A percentile compares a stretch with the other conserved stretches of the same genome.
Conservation (phyloP, 2,329 filamentous ascomycete genomes). For the Nothophoma quercina region DNA sequence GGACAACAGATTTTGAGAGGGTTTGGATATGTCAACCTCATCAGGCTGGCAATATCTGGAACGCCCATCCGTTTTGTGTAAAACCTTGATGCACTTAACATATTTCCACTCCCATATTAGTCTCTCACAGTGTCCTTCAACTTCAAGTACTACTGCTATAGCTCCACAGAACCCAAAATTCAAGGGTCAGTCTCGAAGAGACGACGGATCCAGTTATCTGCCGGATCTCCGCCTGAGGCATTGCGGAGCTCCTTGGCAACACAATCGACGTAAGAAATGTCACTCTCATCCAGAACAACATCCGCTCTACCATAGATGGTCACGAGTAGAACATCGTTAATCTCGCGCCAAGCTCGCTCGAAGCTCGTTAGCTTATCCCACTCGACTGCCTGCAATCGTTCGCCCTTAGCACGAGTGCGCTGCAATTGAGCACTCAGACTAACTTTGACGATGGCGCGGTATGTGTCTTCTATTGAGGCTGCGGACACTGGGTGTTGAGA, state of each 20-base stretch:
- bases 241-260: constrained; percentile 18
- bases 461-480: constrained; percentile 6
- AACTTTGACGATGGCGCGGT: constrained; percentile 17
- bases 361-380: constrained; percentile 11
- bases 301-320: constrained; percentile 28
- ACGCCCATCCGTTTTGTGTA: no score
- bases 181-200: background rate
- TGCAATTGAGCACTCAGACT: constrained; percentile 17
- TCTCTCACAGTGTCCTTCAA: no score
- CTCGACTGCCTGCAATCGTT: constrained; percentile 11
- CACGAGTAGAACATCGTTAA: constrained; percentile 22
- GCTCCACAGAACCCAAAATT: background rate
- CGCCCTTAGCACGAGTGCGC: constrained; percentile 21
- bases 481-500: background rate
- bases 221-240: background rate
- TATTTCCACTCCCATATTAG: no score
- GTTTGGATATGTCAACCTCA: no score
- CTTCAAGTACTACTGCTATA: no score
- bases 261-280: constrained; percentile 25
- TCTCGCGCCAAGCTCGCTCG: constrained; percentile 29
- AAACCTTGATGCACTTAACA: no score
- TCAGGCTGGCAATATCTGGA: no score
- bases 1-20: no score
- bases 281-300: constrained; percentile 12
- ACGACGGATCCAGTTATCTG: constrained; percentile 2